Percentiles rank a stretch among this genome's conserved stretches.
Evolutionary conservation across 768 basidiomycete species (phyloP).

Genomic region (Hygrocybe punicea): DNA sequence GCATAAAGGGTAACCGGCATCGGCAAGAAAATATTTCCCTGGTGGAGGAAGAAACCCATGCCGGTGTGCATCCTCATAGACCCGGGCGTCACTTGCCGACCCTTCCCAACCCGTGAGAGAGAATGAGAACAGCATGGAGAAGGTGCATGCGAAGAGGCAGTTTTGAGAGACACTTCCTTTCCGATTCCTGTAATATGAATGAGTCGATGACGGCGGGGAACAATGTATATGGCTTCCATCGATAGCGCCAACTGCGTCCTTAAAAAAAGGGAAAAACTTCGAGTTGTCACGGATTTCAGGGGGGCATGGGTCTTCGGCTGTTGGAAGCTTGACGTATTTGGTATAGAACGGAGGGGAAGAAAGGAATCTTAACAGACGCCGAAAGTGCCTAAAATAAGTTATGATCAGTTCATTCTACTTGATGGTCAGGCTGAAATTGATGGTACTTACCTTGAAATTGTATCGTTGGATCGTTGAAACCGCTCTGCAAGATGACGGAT

Average conservation of each 20-base stretch:
- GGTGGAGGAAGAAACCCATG: conserved; percentile 26
- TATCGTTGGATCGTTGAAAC: conserved; percentile 28
- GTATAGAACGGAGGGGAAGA: conserved; percentile 17
- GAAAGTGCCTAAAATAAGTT: conserved; percentile 10
- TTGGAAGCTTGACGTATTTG: conserved; percentile 12
- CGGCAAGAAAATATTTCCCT: conserved; percentile 35
- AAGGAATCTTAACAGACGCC: background rate
- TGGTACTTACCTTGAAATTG: conserved; percentile 17
- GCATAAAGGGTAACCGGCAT: conserved; percentile 35
- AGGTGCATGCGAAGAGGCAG: conserved; percentile 26
- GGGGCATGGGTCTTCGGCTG: conserved; percentile 1
- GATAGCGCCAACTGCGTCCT: conserved; percentile 22
- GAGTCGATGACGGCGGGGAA: conserved; percentile 6
- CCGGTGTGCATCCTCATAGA: conserved; percentile 22
- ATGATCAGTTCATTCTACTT: too few relatives aligned
- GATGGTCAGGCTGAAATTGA: background rate
- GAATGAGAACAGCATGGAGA: conserved; percentile 27
- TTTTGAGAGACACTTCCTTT: conserved; percentile 29
- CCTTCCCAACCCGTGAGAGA: conserved; percentile 32
- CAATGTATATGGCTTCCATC: conserved; percentile 18
- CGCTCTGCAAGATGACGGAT: conserved; percentile 27
- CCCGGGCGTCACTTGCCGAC: conserved; percentile 20
- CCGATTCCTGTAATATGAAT: conserved; percentile 3
- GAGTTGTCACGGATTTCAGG: conserved; percentile 16
- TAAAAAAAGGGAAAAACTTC: conserved; percentile 28